Evolutionary conservation across 768 basidiomycete genomes (phyloP).

Genomic region (Tylopilus sp.): DNA sequence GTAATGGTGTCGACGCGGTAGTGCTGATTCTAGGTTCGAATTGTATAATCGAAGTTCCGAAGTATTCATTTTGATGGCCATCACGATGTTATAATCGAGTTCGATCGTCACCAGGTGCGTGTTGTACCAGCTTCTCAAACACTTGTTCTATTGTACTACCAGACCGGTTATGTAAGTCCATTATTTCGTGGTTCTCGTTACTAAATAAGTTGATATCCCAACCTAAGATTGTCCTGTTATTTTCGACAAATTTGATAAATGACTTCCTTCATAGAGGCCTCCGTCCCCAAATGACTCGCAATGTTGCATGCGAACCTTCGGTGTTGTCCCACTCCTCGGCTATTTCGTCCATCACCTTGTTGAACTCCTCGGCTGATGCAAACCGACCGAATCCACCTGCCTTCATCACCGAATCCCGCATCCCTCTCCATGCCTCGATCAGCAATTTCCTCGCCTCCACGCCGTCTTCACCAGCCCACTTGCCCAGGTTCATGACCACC

Average conservation of each 20-base stretch:
- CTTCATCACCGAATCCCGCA: constrained; percentile 22
- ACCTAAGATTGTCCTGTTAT: no score
- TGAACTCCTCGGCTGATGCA: constrained; percentile 17
- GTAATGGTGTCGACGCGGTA: neutral
- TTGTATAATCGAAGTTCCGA: neutral
- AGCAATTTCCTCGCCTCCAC: constrained; percentile 12
- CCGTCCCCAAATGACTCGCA: constrained; percentile 11
- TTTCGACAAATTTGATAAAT: no score
- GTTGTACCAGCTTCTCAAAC: no score
- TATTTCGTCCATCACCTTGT: constrained; percentile 14
- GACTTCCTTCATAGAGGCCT: constrained; percentile 7
- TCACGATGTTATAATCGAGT: no score
- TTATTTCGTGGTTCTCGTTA: neutral
- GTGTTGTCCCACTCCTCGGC: constrained; percentile 26
- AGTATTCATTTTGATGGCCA: neutral
- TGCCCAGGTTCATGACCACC: constrained; percentile 18
- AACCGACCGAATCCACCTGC: constrained; percentile 14
- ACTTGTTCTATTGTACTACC: no score
- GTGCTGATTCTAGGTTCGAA: neutral
- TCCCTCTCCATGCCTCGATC: constrained; percentile 22
- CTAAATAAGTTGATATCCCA: neutral
- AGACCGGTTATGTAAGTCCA: no score
- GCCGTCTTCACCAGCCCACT: constrained; percentile 25
- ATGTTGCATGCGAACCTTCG: constrained; percentile 8
- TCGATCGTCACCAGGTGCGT: no score